Percentiles rank a stretch among this genome's conserved stretches.
These are phyloP conservation scores for Tylopilus plumbeoviolaceoides DNA, from an alignment of 768 basidiomycete genomes.

Conservation along the genomic window DNA sequence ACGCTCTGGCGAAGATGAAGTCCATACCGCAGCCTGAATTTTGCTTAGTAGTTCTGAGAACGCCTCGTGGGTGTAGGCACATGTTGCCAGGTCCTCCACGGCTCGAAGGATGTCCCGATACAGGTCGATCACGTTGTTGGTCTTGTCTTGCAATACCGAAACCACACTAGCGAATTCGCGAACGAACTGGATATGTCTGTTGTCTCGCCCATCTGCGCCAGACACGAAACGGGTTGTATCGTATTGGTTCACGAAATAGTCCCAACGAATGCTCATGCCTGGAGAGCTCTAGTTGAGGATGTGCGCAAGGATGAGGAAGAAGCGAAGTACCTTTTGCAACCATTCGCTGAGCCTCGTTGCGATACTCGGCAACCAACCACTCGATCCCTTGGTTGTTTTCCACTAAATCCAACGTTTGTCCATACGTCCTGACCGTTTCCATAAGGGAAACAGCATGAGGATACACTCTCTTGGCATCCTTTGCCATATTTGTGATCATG, in stretches of 20 bases:
- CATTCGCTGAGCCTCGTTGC: conserved; percentile 92
- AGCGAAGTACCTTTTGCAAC: conserved; percentile 68
- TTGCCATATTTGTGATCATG: conserved; percentile 92
- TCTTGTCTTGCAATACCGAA: conserved; percentile 94
- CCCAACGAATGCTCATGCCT: conserved; percentile 98
- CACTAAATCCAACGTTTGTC: conserved; percentile 90
- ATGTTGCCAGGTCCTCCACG: conserved; percentile 84
- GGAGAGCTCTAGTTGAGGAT: not conserved
- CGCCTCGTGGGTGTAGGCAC: conserved; percentile 78
- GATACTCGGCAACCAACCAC: conserved; percentile 91
- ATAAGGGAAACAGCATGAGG: conserved; percentile 97
- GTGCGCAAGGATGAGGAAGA: not conserved
- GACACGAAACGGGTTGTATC: conserved; percentile 76
- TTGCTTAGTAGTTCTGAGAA: conserved; percentile 75
- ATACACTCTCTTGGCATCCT: conserved; percentile 97
- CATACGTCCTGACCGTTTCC: conserved; percentile 98
- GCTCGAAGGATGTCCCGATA: conserved; percentile 81
- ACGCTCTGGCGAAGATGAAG: not conserved
- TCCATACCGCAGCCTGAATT: conserved; percentile 78
- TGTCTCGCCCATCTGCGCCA: conserved; percentile 73
- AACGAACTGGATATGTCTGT: conserved; percentile 89
- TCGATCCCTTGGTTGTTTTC: conserved; percentile 89
- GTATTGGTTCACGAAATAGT: conserved; percentile 93
- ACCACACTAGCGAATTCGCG: conserved; percentile 93
- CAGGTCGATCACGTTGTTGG: conserved; percentile 88